Evolutionary conservation across 1,284 basidiomycete genomes (phyloP).

Genomic region (Rhizopogon parksii): DNA sequence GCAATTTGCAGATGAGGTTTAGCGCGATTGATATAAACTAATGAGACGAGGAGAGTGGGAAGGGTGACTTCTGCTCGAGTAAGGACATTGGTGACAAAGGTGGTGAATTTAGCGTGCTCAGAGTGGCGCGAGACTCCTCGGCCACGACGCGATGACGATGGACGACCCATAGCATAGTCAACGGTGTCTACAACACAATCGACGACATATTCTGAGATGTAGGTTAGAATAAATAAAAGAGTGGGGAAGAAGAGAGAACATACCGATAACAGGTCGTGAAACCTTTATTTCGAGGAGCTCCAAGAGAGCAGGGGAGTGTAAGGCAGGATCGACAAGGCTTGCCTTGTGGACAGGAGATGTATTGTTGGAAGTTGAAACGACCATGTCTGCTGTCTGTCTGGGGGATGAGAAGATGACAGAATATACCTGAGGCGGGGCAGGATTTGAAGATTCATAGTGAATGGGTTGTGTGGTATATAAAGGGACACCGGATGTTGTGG

Average conservation of each 20-base stretch:
- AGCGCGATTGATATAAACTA: slow-evolving; percentile 66
- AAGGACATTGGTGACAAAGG: slow-evolving; percentile 60
- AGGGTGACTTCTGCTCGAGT: slow-evolving; percentile 61
- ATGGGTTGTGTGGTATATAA: slow-evolving; percentile 23
- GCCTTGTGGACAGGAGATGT: slow-evolving; percentile 47
- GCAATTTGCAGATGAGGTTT: slow-evolving; percentile 69
- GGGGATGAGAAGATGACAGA: background rate
- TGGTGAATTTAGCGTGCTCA: slow-evolving; percentile 48
- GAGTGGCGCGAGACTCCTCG: slow-evolving; percentile 40
- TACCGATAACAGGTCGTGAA: slow-evolving; percentile 53
- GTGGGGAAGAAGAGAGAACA: slow-evolving; percentile 20
- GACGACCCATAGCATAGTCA: slow-evolving; percentile 61
- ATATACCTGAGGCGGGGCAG: background rate
- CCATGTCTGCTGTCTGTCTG: slow-evolving; percentile 10
- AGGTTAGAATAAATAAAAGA: slow-evolving; percentile 7
- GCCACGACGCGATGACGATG: slow-evolving; percentile 47
- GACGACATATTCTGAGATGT: slow-evolving; percentile 53
- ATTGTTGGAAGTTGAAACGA: background rate
- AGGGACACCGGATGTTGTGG: slow-evolving; percentile 14
- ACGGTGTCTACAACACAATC: slow-evolving; percentile 63
- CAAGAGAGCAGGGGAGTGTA: slow-evolving; percentile 56
- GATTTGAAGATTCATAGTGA: slow-evolving; percentile 4
- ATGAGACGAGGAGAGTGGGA: slow-evolving; percentile 53
- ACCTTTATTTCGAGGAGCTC: slow-evolving; percentile 59
- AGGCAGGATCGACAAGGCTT: slow-evolving; percentile 53